These are phyloP conservation scores for Trichoderma harzianum DNA, from an alignment of 2,329 filamentous ascomycete species.

Conservation along the genomic window DNA sequence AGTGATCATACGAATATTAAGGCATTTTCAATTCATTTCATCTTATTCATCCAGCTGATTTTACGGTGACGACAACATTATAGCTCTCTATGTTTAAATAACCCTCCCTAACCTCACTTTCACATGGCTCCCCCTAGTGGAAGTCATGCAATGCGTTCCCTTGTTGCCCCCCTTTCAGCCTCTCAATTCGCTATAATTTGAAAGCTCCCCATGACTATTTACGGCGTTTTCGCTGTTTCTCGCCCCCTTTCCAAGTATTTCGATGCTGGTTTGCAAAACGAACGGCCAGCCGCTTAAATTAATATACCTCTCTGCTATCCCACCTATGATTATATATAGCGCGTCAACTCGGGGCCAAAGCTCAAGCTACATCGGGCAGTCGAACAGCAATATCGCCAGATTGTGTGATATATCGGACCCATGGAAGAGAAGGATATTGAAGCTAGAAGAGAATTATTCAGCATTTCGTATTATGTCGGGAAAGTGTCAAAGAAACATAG, in stretches of 20 bases:
- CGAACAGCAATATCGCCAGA: slow-evolving; percentile 94
- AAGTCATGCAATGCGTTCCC: not conserved
- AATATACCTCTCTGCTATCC: not conserved
- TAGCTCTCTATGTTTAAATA: not conserved
- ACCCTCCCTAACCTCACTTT: not conserved
- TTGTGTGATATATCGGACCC: slow-evolving; percentile 98
- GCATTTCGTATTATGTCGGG: not conserved
- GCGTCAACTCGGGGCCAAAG: not conserved
- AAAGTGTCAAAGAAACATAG: not conserved
- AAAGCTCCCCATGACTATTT: not conserved
- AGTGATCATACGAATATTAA: not conserved
- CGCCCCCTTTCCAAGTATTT: not conserved
- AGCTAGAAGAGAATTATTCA: slow-evolving; percentile 51
- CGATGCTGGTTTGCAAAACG: not conserved
- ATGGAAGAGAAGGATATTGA: slow-evolving; percentile 96
- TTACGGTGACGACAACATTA: not conserved
- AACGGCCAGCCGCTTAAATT: slow-evolving; percentile 14
- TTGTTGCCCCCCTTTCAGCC: not conserved
- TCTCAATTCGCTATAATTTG: not conserved
- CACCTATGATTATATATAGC: not conserved
- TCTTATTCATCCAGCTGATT: not conserved
- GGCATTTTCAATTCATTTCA: not conserved
- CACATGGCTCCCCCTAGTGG: not conserved
- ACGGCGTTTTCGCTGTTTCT: not conserved
- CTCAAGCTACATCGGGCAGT: slow-evolving; percentile 81